Evolutionary conservation across 495 filamentous ascomycete genomes (phyloP), one percentile per base, ranked within the genome.

Genomic region (Chaetomium cochliodes): DNA sequence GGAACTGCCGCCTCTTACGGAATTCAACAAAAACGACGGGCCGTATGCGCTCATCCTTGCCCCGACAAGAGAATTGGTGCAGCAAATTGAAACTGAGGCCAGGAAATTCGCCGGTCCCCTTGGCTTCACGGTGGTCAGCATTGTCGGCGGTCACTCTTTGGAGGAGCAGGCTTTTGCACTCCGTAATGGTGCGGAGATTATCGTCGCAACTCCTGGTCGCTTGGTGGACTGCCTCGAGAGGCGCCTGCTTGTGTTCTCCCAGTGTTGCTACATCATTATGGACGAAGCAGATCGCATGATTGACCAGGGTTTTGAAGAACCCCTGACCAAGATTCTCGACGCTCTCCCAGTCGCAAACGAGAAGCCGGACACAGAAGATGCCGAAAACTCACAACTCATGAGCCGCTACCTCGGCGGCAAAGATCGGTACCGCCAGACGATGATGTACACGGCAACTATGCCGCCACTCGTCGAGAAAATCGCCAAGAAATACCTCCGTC

Each of bases 371-470:
- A 90, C 87, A 0, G 94, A 98, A 42, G 93, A 93, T 67, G 94
- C 96, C 33, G 94, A 98, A 76, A 85, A 98, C 74, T 83, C 92
- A 0, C 77, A 83, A 53, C 85, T 88, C 5, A 98, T 98, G 96
- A 89, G 84, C 63, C 87, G 86, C 49, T 91, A 92, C 63, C 77
- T 96, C 3, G 88, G 89, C 46, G 88, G 90, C 37, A 91, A 91
- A 72, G 90, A 96, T 72, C 85, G 90, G 18, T 99, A 98, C 77
- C 80, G 94, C 60, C 96, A 99, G 76, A 99, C 94, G 3, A 99
- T 99, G 94, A 99, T 99, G 94, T 99, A 98, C 85, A 99, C 96
- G 62, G 94, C 94, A 13, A 99, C 94, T 30, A 99, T 99, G 94
- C 92, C 96, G 4, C 76, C 88, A 3, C 88, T 92, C 8, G 91